Percentiles rank a stretch among this genome's conserved stretches.
Evolutionary conservation across 2,329 filamentous ascomycete species (phyloP).

Genomic region (Colletotrichum euphorbiae): DNA sequence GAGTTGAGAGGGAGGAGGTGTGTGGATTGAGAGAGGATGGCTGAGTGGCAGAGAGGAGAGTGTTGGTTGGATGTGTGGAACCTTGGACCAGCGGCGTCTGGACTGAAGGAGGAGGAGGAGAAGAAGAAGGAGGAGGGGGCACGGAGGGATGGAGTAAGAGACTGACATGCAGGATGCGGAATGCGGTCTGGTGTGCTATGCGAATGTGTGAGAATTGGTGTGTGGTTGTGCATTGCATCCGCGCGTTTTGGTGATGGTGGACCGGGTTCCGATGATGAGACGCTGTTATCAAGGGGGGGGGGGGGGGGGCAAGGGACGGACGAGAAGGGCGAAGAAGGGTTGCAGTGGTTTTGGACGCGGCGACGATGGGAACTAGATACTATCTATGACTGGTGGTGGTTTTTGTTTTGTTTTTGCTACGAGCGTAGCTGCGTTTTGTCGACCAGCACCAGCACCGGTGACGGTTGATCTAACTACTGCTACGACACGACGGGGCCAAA

Average conservation of each 20-base stretch:
- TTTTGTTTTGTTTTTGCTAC: no score
- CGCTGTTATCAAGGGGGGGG: slow-evolving; percentile 33
- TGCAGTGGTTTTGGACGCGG: not conserved
- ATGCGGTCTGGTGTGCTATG: slow-evolving; percentile 35
- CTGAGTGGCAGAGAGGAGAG: not conserved
- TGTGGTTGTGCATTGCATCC: slow-evolving; percentile 13
- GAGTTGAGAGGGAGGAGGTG: not conserved
- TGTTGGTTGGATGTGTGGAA: slow-evolving; percentile 1
- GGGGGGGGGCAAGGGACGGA: not conserved
- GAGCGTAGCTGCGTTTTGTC: no score
- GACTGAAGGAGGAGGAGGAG: slow-evolving; percentile 12
- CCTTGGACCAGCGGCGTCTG: not conserved
- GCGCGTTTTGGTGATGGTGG: not conserved
- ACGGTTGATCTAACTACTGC: no score
- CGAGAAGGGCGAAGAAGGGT: not conserved
- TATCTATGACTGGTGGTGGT: no score
- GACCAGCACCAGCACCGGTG: no score
- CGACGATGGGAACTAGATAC: no score
- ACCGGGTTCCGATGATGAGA: slow-evolving; percentile 27
- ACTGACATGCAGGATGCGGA: slow-evolving; percentile 36
- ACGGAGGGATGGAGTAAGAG: slow-evolving; percentile 21
- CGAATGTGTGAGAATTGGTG: slow-evolving; percentile 31
- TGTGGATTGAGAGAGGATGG: no score
- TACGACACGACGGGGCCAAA: no score
- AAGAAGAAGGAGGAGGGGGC: slow-evolving; percentile 10